Evolutionary conservation across 495 filamentous ascomycete genomes (phyloP), one percentile per base, ranked within the genome.

Genomic region (Clohesyomyces aquaticus): DNA sequence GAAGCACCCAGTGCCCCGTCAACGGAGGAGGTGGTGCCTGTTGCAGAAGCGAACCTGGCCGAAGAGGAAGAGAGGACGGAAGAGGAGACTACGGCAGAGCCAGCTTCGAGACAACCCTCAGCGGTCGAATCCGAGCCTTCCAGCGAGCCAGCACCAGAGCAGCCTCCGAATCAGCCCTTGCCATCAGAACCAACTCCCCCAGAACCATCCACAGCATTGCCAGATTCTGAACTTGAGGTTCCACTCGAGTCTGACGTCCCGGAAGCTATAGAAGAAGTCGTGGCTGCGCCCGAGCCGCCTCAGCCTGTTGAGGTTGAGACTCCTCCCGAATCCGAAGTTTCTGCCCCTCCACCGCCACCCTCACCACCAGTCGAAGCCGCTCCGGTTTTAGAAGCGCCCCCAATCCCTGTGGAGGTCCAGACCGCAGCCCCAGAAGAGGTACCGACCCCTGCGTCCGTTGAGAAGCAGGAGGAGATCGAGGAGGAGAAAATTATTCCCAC

Each of bases 21-120:
- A 42, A 8, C 29, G 52, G 16, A 29, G n/a, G 26, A 61, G 22
- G 21, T 21, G 16, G 50, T 47, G 23, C 25, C 61, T 25, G 45
- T 54, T 11, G 29, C 18, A 9, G 47, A 59, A 45, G 21, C 27
- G 14, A 10, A 6, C 4, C 45, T n/a, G 22, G 49, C 23, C 9
- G 12, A 11, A 18, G 8, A 4, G 43, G 8, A 47, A 47, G 43
- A 47, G 19, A 18, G 19, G 43, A n/a, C 4, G 43, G n/a, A 47
- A 47, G 43, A 47, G 43, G 43, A 47, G n/a, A 14, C 32, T 6
- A 38, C 32, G 6, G 6, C 14, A 38, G 14, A 6, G 6, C 14
- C 32, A 38, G 6, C 32, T 38, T 38, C 32, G 32, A 38, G 32
- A 6, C 32, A 38, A 38, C 32, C 32, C 14, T n/a, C n/a, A n/a